Evolutionary conservation across 2,329 filamentous ascomycete species (phyloP).

Genomic region (Fusarium sublunatum): DNA sequence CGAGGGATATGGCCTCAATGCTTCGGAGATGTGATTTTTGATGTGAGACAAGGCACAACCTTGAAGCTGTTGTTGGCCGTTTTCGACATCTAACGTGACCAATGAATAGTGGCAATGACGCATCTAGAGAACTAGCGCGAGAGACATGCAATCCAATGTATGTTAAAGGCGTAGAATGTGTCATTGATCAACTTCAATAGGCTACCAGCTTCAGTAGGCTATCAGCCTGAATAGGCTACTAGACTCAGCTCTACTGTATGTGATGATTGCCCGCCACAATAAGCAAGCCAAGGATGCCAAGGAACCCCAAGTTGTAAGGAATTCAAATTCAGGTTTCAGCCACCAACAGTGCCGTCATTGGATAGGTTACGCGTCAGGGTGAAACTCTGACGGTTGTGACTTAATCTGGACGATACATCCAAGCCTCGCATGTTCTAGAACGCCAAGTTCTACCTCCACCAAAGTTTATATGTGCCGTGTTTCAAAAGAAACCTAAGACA

Average conservation of each 20-base stretch:
- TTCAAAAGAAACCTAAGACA: not conserved
- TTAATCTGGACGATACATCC: not conserved
- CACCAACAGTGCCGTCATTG: not conserved
- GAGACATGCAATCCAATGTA: too few species aligned
- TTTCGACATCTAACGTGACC: not conserved
- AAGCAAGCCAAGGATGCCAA: not conserved
- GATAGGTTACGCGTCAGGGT: not conserved
- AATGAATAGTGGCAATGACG: accelerated
- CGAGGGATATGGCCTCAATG: too few species aligned
- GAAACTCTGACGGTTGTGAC: constrained; percentile 12
- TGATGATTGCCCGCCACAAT: not conserved
- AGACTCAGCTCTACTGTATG: too few species aligned
- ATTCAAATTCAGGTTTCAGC: constrained; percentile 12
- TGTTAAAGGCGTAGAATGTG: too few species aligned
- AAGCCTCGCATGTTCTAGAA: not conserved
- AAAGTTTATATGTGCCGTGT: not conserved
- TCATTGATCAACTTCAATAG: not conserved
- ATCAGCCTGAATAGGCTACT: too few species aligned
- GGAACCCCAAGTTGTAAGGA: constrained; percentile 9
- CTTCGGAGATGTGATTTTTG: not conserved
- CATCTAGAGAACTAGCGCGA: too few species aligned
- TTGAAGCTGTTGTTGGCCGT: accelerated
- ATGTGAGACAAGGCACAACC: not conserved
- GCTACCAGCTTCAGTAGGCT: too few species aligned
- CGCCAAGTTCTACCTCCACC: not conserved